These are phyloP conservation scores for Aureobasidium sp. DNA, from an alignment of 2,329 filamentous ascomycete genomes.

Conservation along the genomic window DNA sequence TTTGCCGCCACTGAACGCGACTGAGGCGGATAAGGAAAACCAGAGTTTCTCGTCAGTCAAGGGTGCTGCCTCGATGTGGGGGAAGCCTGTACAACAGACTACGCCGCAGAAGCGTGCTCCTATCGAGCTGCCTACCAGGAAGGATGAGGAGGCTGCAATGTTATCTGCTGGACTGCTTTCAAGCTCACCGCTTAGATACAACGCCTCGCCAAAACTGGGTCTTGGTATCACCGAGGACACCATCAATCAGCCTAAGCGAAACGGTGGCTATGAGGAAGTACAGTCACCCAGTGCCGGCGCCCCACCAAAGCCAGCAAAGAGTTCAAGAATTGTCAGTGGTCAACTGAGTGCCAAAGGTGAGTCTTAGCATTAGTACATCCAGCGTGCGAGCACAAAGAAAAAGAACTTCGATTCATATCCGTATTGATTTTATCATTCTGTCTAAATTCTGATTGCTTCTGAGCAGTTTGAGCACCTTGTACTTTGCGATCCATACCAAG, in stretches of 20 bases:
- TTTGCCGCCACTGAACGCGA: background rate
- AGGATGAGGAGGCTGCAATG: slow-evolving; percentile 43
- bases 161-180: slow-evolving; percentile 37
- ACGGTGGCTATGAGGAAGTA: slow-evolving; percentile 13
- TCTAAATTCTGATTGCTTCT: slow-evolving; percentile 11
- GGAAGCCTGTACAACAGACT: slow-evolving; percentile 21
- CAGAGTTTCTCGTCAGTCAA: slow-evolving; percentile 29
- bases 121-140: slow-evolving; percentile 42
- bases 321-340: slow-evolving; percentile 32
- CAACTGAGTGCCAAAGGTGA: slow-evolving; percentile 26
- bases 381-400: background rate
- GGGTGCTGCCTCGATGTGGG: slow-evolving; percentile 37
- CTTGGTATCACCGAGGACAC: slow-evolving; percentile 19
- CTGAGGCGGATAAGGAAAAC: slow-evolving; percentile 28
- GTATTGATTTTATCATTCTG: background rate
- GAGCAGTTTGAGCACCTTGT: slow-evolving; percentile 10
- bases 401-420: background rate
- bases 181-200: slow-evolving; percentile 17
- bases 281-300: slow-evolving; percentile 30
- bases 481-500: background rate
- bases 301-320: slow-evolving; percentile 26
- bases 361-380: slow-evolving; percentile 4
- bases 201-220: slow-evolving; percentile 16
- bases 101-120: slow-evolving; percentile 23
- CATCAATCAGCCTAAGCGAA: slow-evolving; percentile 15